These are phyloP conservation scores for Acmispon strigosus DNA, from an alignment of 306 rosid genomes.

Conservation along the genomic window DNA sequence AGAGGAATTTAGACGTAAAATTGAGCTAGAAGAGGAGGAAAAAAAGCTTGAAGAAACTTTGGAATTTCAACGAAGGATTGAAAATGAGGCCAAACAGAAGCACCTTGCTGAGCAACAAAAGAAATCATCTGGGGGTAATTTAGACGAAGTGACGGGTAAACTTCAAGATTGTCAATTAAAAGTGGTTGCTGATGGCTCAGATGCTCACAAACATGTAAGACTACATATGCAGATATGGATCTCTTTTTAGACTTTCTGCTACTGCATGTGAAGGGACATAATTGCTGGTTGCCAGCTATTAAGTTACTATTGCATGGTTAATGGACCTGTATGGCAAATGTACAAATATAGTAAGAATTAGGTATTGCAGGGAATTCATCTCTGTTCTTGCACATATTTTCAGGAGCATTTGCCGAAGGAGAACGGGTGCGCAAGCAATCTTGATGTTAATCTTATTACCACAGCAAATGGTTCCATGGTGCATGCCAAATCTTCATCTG, in stretches of 20 bases:
- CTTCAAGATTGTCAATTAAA: constrained; percentile 29
- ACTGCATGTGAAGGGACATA: not conserved
- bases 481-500: constrained; percentile 21
- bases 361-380: constrained; percentile 19
- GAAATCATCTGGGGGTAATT: constrained; percentile 42
- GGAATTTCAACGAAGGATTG: constrained; percentile 83
- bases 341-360: not conserved
- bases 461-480: constrained; percentile 41
- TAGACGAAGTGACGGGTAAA: constrained; percentile 38
- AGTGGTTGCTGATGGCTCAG: constrained; percentile 31
- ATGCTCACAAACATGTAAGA: constrained; percentile 29
- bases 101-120: constrained; percentile 85
- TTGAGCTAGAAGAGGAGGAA: constrained; percentile 87
- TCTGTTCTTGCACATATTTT: constrained; percentile 28
- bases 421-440: constrained; percentile 35
- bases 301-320: constrained; percentile 19
- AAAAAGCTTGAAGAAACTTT: constrained; percentile 89
- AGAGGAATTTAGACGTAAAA: constrained; percentile 68
- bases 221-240: constrained; percentile 42
- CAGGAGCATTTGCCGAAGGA: constrained; percentile 48
- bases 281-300: constrained; percentile 6
- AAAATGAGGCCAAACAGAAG: constrained; percentile 89
- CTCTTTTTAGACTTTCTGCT: constrained; percentile 8
- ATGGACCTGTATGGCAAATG: not conserved
- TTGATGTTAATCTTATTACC: constrained; percentile 31